phyloP scores from a whole-genome alignment of 768 basidiomycete species.

The Leccinum truebloodii region DNA sequence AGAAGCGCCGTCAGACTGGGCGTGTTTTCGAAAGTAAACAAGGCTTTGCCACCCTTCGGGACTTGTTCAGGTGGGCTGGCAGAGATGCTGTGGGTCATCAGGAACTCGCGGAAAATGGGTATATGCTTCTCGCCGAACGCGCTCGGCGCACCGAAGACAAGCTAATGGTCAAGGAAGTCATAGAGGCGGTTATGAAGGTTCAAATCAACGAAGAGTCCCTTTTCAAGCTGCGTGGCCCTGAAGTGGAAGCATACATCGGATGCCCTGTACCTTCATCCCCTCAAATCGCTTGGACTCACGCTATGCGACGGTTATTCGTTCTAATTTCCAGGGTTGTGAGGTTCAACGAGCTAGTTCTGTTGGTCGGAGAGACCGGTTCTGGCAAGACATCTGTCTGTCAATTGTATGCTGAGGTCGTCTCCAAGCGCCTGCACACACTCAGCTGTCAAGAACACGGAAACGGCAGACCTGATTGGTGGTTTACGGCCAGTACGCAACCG shows the following conservation, averaged over 20 bases:
- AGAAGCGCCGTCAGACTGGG: conserved; percentile 85
- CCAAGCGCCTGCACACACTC: conserved; percentile 65
- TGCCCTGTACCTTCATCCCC: conserved; percentile 48
- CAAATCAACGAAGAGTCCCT: conserved; percentile 69
- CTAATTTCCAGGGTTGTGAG: conserved; percentile 82
- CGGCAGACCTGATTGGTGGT: conserved; percentile 93
- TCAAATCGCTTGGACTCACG: conserved; percentile 83
- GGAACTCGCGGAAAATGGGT: conserved; percentile 93
- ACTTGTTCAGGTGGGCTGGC: conserved; percentile 98
- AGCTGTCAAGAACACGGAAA: conserved; percentile 99
- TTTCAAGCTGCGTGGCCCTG: conserved; percentile 57
- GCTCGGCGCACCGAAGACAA: conserved; percentile 85
- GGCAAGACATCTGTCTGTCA: conserved; percentile 99
- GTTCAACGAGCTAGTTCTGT: conserved; percentile 92
- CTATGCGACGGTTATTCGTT: conserved; percentile 88
- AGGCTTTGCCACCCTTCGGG: conserved; percentile 94
- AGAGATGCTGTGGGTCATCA: conserved; percentile 88
- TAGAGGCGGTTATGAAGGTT: conserved; percentile 89
- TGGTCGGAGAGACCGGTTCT: conserved; percentile 96
- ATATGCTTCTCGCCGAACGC: conserved; percentile 95
- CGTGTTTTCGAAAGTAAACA: conserved; percentile 98
- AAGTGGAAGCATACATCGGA: conserved; percentile 52
- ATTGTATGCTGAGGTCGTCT: conserved; percentile 68
- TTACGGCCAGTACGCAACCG: conserved; percentile 87
- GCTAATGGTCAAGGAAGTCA: conserved; percentile 84